These are phyloP conservation scores for Bipolaris cookei DNA, from an alignment of 2,329 filamentous ascomycete genomes.

Conservation along the genomic window DNA sequence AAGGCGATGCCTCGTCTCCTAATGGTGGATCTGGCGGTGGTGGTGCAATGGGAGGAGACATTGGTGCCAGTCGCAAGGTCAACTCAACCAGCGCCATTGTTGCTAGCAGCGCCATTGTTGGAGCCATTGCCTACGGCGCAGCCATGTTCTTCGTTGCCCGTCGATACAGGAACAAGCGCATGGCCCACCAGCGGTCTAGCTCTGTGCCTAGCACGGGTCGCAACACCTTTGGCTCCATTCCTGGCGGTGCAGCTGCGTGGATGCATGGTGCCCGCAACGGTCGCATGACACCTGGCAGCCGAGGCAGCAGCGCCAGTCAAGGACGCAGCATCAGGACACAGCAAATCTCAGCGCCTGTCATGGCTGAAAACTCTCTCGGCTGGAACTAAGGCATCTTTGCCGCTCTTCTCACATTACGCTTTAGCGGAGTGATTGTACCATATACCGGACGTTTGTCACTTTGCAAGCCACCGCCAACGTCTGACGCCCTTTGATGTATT, in stretches of 20 bases:
- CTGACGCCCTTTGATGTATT: slow-evolving; percentile 28
- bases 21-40: slow-evolving; percentile 51
- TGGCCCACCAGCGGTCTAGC: slow-evolving; percentile 76
- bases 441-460: slow-evolving; percentile 27
- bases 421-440: slow-evolving; percentile 40
- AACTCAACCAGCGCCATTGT: slow-evolving; percentile 71
- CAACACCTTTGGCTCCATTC: slow-evolving; percentile 46
- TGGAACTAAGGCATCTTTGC: slow-evolving; percentile 73
- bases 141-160: slow-evolving; percentile 94
- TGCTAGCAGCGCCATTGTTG: slow-evolving; percentile 75
- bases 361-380: slow-evolving; percentile 91
- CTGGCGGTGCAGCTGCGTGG: slow-evolving; percentile 56
- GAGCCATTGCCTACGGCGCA: slow-evolving; percentile 86
- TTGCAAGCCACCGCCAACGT: slow-evolving; percentile 5
- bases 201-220: slow-evolving; percentile 75
- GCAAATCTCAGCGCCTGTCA: slow-evolving; percentile 87
- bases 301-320: slow-evolving; percentile 65
- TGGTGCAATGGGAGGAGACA: slow-evolving; percentile 59
- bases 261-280: slow-evolving; percentile 54
- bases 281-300: slow-evolving; percentile 50
- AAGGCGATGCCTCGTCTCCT: slow-evolving; percentile 44
- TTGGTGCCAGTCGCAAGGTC: slow-evolving; percentile 61
- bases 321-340: slow-evolving; percentile 68
- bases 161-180: slow-evolving; percentile 85
- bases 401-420: slow-evolving; percentile 8